A percentile compares a stretch with the other conserved stretches of the same genome.
Evolutionary conservation across 2,329 filamentous ascomycete genomes (phyloP).

Genomic region (Sporothrix mexicana): DNA sequence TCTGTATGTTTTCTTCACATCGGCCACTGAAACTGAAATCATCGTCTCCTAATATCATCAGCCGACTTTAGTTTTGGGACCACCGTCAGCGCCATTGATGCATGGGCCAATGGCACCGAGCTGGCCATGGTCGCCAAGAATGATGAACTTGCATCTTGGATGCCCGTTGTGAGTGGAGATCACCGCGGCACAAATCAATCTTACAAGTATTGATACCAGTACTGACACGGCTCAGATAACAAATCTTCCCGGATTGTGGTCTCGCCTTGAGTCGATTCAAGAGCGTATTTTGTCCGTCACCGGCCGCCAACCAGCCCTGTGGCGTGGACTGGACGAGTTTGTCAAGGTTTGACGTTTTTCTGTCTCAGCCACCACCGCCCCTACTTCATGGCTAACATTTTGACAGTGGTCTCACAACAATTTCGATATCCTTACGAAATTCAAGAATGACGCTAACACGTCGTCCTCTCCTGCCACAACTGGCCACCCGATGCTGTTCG

Average conservation of each 20-base stretch:
- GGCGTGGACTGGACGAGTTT: neutral
- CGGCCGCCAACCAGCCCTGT: neutral
- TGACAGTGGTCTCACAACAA: conserved; percentile 20
- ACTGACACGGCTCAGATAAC: conserved; percentile 8
- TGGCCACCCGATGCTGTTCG: conserved; percentile 14
- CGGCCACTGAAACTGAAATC: neutral
- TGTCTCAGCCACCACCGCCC: no score
- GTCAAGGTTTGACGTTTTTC: neutral
- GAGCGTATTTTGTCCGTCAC: neutral
- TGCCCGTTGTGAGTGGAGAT: conserved; percentile 28
- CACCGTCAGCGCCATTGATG: conserved; percentile 29
- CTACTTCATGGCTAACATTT: no score
- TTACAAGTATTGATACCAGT: no score
- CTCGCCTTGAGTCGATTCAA: neutral
- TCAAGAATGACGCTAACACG: neutral
- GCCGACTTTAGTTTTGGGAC: conserved; percentile 33
- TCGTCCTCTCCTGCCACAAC: no score
- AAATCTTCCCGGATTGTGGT: conserved; percentile 14
- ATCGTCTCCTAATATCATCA: neutral
- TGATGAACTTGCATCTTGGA: conserved; percentile 33
- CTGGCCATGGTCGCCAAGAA: conserved; percentile 32
- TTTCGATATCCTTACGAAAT: neutral
- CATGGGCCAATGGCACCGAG: conserved; percentile 20
- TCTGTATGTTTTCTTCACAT: conserved; percentile 6
- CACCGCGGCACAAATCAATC: no score